Evolutionary conservation across 2,329 filamentous ascomycete species (phyloP), one percentile per base, ranked within the genome.

Genomic region (Ceratocystis diversiconidia): DNA sequence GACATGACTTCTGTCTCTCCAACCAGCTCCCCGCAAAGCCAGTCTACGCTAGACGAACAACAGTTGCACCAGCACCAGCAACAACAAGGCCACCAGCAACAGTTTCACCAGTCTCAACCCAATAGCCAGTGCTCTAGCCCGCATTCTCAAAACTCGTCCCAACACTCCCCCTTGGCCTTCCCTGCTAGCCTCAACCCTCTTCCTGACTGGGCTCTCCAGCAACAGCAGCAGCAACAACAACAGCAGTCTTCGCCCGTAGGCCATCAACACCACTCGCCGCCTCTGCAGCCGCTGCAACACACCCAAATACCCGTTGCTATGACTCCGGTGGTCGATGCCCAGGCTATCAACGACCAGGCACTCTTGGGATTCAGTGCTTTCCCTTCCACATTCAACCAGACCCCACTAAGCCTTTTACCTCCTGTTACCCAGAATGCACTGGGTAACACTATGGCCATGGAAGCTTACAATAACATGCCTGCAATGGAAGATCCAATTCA

Each of bases 381-480:
- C 70, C 73, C 77, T 60, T 70, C 79, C 52, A 76, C 74, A 69
- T 83, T 81, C 72, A 83, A 81, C 72, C 78, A 80, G 67, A 80
- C 77, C 65, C 75, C 82, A 43, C 78, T 85, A 66, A 83, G 83
- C 69, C 87, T 86, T 74, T 79, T 82, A 68, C 85, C 80, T 65
- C 79, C 79, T 72, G 79, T 85, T 6, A 83, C 83, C 6, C 86
- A 89, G 71, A 81, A 82, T 43, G 79, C 83, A 48, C 78, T 89
- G 68, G 84, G 85, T 69, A 77, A 83, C 17, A 79, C 85, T 69
- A 59, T 69, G 12, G 55, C 65, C 12, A 78, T 90, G 71, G 86
- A 88, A 67, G 76, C 83, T 3, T 91, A 88, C 75, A 77, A 88
- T 75, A 77, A 74, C 75, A 79, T 86, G 73, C 79, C 81, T 41